These are phyloP conservation scores for Tagetes erecta DNA, from an alignment of 129 eudicot species.

Conservation along the genomic window DNA sequence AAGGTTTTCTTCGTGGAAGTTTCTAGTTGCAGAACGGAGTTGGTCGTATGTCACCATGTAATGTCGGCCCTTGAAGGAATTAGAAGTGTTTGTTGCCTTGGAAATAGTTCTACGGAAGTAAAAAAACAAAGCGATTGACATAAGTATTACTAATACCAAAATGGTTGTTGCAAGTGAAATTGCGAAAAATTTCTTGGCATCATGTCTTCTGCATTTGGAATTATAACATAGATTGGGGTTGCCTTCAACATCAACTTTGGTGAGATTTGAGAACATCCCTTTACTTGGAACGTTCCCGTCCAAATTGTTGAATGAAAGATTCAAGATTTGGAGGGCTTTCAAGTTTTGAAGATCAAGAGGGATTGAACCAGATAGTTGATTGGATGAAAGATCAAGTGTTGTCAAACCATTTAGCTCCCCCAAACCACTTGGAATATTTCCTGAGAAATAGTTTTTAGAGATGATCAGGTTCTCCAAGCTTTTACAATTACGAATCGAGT, in stretches of 20 bases:
- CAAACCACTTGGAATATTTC: conserved; percentile 47
- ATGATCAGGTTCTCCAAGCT: conserved; percentile 48
- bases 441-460: conserved; percentile 45
- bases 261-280: conserved; percentile 53
- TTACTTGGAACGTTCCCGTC: conserved; percentile 54
- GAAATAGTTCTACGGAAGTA: conserved; percentile 30
- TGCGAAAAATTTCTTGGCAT: background rate
- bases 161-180: background rate
- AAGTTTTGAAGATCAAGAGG: conserved; percentile 46
- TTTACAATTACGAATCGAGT: conserved; percentile 46
- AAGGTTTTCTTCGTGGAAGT: conserved; percentile 48
- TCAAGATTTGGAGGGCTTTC: conserved; percentile 43
- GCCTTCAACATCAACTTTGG: conserved; percentile 50
- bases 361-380: conserved; percentile 57
- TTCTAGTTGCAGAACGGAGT: conserved; percentile 51
- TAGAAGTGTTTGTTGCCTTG: background rate
- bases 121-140: conserved; percentile 18
- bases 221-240: conserved; percentile 50
- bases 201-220: conserved; percentile 22
- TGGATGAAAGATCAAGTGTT: conserved; percentile 61
- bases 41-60: conserved; percentile 58
- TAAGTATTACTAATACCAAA: conserved; percentile 17
- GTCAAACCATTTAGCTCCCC: conserved; percentile 49
- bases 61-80: conserved; percentile 43
- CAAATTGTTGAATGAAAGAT: conserved; percentile 64